phyloP scores from a whole-genome alignment of 805 yeast species.

The Kodamaea hsintzibuensis region DNA sequence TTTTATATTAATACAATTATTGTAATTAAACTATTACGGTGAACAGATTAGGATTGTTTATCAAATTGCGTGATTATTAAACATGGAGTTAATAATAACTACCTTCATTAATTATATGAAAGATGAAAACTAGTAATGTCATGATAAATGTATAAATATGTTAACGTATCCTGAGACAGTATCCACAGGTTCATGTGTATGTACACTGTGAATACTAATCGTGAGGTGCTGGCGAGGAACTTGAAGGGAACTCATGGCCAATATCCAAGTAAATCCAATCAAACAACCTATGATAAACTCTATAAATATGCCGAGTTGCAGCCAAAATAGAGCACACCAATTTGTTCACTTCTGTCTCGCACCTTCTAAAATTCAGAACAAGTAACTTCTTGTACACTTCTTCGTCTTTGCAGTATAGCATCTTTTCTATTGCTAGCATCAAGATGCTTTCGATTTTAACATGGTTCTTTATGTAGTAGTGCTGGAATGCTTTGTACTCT shows the following conservation, averaged over 20 bases:
- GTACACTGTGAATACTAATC: background rate
- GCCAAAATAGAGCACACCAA: slow-evolving; percentile 9
- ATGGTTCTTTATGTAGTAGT: slow-evolving; percentile 1
- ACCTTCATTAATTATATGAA: too few species aligned
- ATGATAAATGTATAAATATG: too few species aligned
- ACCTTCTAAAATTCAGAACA: slow-evolving; percentile 3
- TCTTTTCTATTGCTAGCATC: background rate
- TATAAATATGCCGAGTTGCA: slow-evolving; percentile 15
- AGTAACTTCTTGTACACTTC: background rate
- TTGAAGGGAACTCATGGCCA: slow-evolving; percentile 11
- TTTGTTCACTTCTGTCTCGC: slow-evolving; percentile 5
- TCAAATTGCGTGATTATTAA: slow-evolving; percentile 3
- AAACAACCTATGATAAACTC: slow-evolving; percentile 24
- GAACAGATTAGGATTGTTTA: background rate
- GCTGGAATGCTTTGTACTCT: background rate
- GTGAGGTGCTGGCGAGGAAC: background rate
- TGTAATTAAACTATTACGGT: background rate
- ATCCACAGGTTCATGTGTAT: too few species aligned
- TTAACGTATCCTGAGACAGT: too few species aligned
- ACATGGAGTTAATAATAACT: too few species aligned
- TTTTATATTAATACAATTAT: background rate
- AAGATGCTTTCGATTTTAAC: slow-evolving; percentile 3
- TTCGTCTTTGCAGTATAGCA: background rate
- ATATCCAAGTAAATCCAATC: slow-evolving; percentile 32
- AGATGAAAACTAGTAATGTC: too few species aligned